Evolutionary conservation across 176 grass and related monocot genomes (phyloP).

Genomic region (Alloteropsis semialata): DNA sequence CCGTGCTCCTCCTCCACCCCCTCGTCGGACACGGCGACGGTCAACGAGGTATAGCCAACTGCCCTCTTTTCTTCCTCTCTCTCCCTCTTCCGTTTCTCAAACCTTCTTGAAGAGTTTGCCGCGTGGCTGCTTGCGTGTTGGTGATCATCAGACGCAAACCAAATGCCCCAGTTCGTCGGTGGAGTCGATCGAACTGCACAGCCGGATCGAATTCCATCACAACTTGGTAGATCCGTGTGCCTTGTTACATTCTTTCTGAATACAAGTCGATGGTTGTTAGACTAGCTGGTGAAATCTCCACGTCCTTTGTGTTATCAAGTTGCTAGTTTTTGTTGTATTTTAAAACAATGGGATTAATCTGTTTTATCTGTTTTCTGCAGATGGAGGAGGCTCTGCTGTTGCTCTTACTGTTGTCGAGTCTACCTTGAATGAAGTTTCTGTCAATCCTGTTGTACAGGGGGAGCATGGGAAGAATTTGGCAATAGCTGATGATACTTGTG

Average conservation of each 20-base stretch:
- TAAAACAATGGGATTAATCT: background rate
- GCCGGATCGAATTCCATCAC: background rate
- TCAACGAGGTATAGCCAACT: constrained; percentile 48
- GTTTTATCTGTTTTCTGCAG: constrained; percentile 40
- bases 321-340: background rate
- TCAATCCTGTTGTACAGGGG: background rate
- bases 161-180: background rate
- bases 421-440: constrained; percentile 31
- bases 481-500: constrained; percentile 15
- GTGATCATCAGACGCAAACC: constrained; percentile 13
- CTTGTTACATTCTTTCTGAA: constrained; percentile 4
- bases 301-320: too few species aligned
- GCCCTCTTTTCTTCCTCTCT: background rate
- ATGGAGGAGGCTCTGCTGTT: constrained; percentile 41
- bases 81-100: background rate
- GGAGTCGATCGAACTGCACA: background rate
- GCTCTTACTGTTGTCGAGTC: constrained; percentile 13
- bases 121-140: constrained; percentile 15
- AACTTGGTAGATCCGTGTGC: constrained; percentile 29
- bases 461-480: constrained; percentile 5
- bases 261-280: background rate
- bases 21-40: constrained; percentile 74
- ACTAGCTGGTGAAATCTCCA: background rate
- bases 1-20: constrained; percentile 66
- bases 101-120: background rate